Conservation (phyloP, 768 basidiomycete genomes). For the Suillus subalutaceus region DNA sequence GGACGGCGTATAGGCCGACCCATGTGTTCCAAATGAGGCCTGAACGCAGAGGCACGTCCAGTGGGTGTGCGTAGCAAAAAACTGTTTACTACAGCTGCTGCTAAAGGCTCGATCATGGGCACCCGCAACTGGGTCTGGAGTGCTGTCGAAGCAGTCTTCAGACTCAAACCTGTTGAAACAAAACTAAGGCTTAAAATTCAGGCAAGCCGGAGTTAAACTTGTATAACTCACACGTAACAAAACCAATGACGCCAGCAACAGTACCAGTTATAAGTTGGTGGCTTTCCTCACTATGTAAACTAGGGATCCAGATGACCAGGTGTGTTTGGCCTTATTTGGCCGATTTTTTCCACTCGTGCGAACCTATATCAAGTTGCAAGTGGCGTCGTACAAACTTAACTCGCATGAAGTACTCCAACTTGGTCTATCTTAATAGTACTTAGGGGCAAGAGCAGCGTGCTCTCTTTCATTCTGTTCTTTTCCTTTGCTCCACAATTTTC, state of each 20-base stretch:
- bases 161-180: not conserved
- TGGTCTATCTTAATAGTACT: not conserved
- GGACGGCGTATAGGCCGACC: conserved; percentile 32
- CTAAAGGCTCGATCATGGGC: conserved; percentile 68
- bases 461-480: not conserved
- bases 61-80: conserved; percentile 37
- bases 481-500: not conserved
- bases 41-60: conserved; percentile 29
- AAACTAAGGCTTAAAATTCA: not conserved
- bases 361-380: not conserved
- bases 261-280: not conserved
- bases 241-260: not conserved
- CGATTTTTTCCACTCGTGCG: not conserved
- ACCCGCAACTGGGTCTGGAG: conserved; percentile 26
- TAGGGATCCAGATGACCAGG: not conserved
- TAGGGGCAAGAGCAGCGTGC: not conserved
- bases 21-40: conserved; percentile 33
- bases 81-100: conserved; percentile 54
- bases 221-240: not conserved
- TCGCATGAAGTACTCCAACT: not conserved
- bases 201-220: not conserved
- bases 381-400: not conserved
- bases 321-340: not conserved
- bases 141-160: conserved; percentile 18
- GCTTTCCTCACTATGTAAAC: not conserved